Evolutionary conservation across 345 rosid genomes (phyloP), one percentile per base, ranked within the genome.

Genomic region (Gossypium australe): DNA sequence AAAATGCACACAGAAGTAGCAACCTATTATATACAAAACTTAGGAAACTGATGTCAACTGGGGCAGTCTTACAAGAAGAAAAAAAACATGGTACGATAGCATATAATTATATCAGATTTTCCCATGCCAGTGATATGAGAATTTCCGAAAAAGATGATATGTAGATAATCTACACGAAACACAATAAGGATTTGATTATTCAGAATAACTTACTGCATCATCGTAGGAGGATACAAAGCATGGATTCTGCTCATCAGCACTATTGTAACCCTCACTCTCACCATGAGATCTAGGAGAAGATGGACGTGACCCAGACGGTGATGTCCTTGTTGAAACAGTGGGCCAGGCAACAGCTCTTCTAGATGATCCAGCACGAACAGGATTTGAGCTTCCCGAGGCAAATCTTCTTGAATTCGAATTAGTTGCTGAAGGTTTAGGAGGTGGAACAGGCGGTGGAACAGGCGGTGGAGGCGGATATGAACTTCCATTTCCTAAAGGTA

Each of bases 171-270:
- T 18, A 59, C 9, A 55, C 4, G 52, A 49, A 68, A 68, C 44
- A 48, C n/a, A 25, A 11, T 22, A 68, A 14, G 58, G 58, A 69
- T 17, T 51, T 69, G 59, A 16, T 51, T 27, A 68, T 24, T n/a
- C 60, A 72, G 38, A 52, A 24, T 2, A 83, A 84, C 94, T 85
- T 80, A 96, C 99, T 51, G 67, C 56, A 77, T 88, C 99, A 74
- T 86, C 84, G 80, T 86, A 93, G 17, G 96, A 88, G 70, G 94
- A 88, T 59, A 69, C 89, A 74, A 74, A 92, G 80, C 91, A 67
- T 49, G 97, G 87, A 74, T 79, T 87, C 83, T 93, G 92, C 85
- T 96, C 99, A 90, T 96, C 99, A 44, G 98, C 95, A 79, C 99
- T 96, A 78, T 96, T 96, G 70, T 96, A 96, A 53, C 99, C 99